Evolutionary conservation across 495 filamentous ascomycete genomes (phyloP).

Genomic region (Aspergillus egyptiacus): DNA sequence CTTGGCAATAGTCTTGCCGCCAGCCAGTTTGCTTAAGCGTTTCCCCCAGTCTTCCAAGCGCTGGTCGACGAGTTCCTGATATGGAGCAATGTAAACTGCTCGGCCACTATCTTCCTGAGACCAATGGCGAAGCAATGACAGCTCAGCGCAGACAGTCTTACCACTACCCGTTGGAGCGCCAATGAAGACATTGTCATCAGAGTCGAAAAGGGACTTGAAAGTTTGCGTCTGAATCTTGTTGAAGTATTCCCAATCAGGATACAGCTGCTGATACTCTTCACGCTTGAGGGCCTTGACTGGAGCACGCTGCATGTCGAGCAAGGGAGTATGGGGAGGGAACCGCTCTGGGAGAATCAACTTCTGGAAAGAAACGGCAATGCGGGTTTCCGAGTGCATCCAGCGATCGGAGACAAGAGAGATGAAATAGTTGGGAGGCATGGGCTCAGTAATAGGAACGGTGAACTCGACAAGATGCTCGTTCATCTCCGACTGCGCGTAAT

Average conservation of each 20-base stretch:
- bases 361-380: conserved; percentile 87
- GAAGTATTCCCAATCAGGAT: conserved; percentile 81
- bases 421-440: conserved; percentile 98
- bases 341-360: conserved; percentile 91
- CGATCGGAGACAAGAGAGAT: conserved; percentile 88
- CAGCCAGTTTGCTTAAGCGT: conserved; percentile 62
- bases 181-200: conserved; percentile 89
- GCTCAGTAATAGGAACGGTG: conserved; percentile 91
- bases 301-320: conserved; percentile 85
- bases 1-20: conserved; percentile 90
- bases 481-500: conserved; percentile 71
- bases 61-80: conserved; percentile 86
- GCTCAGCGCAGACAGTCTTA: conserved; percentile 94
- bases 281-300: conserved; percentile 83
- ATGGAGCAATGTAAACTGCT: conserved; percentile 91
- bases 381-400: conserved; percentile 98
- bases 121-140: conserved; percentile 89
- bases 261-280: conserved; percentile 74
- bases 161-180: conserved; percentile 87
- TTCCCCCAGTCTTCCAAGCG: conserved; percentile 77
- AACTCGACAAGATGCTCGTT: conserved; percentile 98
- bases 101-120: conserved; percentile 59
- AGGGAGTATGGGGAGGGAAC: conserved; percentile 86
- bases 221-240: conserved; percentile 98
- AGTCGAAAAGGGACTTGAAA: conserved; percentile 84